Evolutionary conservation across 139 green algal species (phyloP), one percentile per base, ranked within the genome.

Genomic region (Diplosphaera chodatii): DNA sequence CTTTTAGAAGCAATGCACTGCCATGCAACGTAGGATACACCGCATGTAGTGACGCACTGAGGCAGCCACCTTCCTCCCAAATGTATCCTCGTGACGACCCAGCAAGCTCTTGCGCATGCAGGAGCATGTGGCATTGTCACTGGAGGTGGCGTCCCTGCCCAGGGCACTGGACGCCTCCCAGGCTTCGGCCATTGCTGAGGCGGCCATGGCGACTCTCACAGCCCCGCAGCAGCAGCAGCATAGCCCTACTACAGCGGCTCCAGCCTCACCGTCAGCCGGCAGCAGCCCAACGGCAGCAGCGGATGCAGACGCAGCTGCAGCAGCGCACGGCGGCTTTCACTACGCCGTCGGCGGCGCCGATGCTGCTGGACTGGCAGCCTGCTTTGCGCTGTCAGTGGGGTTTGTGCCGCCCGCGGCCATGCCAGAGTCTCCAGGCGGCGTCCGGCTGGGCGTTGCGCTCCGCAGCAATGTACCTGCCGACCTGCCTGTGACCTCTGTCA

Each of bases 391-490:
- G 8, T 25, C 28, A 4, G 48, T 25, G 30, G 72, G 71, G 18
- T 77, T 77, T 64, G 37, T 29, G 5, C 32, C 40, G 48, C 48
- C 30, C 4, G 63, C 63, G 2, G 8, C 18, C 10, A 20, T 64
- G 34, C 6, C 1, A 23, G 48, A 34, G 31, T 21, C 27, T 2
- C 32, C 20, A 28, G n/a, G 30, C 32, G 27, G 29, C 18, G 66
- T 33, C 16, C 40, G 23, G n/a, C 78, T 83, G 74, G 74, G 62
- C 8, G 37, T 75, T 0, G 74, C 70, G 21, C 55, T 83, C 18
- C 80, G 74, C 67, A 81, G 71, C 67, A 78, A 76, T 41, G 29
- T 79, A 5, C 78, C 78, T 21, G 40, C 74, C 4, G 67, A 68
- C 21, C 55, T 83, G n/a, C 74, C 74, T 1, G 10, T 74, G 16